phyloP scores from a whole-genome alignment of 2,329 filamentous ascomycete species.

The Immersiporthe knoxdaviesiana region DNA sequence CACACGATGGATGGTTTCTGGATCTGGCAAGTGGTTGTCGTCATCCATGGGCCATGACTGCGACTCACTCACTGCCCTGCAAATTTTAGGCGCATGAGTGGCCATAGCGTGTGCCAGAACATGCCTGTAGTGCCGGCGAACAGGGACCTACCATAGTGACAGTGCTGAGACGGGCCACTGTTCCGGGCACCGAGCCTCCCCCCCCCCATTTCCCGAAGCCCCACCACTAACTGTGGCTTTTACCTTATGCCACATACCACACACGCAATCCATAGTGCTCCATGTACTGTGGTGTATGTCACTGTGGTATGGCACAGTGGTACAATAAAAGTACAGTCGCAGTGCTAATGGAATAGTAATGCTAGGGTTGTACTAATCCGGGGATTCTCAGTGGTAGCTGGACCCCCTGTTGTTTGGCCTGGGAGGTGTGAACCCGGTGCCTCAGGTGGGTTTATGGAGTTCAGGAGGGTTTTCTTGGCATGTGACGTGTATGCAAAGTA shows the following conservation, averaged over 20 bases:
- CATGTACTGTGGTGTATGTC: too few species aligned
- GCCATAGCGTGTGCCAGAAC: too few species aligned
- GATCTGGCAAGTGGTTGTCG: constrained; percentile 25
- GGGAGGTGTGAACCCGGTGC: neutral
- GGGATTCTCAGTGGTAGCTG: constrained; percentile 20
- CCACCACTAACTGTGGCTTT: constrained; percentile 12
- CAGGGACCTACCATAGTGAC: too few species aligned
- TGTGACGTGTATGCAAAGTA: neutral
- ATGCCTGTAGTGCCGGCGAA: too few species aligned
- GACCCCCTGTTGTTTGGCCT: neutral
- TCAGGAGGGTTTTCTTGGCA: neutral
- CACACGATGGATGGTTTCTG: neutral
- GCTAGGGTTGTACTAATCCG: constrained; percentile 1
- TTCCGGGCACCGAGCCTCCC: neutral
- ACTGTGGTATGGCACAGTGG: too few species aligned
- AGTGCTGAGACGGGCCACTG: neutral
- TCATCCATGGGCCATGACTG: constrained; percentile 12
- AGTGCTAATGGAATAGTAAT: neutral
- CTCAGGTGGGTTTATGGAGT: neutral
- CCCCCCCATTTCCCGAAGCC: constrained; percentile 24
- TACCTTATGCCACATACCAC: neutral
- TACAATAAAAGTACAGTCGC: too few species aligned
- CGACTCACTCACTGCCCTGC: neutral
- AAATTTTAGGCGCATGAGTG: too few species aligned
- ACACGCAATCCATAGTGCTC: neutral